Evolutionary conservation across 495 filamentous ascomycete genomes (phyloP), one percentile per base, ranked within the genome.

Genomic region (Bombardia bombarda): DNA sequence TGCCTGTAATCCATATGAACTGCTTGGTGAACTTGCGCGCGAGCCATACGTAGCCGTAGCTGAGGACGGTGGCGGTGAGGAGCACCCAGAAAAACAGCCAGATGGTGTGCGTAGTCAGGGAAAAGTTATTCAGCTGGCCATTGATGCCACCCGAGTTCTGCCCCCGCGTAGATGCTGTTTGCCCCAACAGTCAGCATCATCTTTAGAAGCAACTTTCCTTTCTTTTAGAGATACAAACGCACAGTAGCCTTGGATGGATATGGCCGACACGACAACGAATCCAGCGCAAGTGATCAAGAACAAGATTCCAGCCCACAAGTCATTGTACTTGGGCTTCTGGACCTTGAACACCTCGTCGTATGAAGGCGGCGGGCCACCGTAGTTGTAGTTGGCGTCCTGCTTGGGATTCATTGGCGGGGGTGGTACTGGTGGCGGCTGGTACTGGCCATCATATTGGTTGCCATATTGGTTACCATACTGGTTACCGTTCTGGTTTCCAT

Each of bases 1-100:
- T 86, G 14, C 83, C 90, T 1, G 89, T 93, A 39, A 82, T 80
- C 84, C 86, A 95, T 53, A 96, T 89, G 49, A 90, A 87, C 51
- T 87, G 78, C 57, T 94, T 94, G 4, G 90, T 89, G 48, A 90
- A 94, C 40, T 73, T 68, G 33, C 90, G 79, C 28, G 86, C 87
- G 9, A 82, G 62, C 55, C 79, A 72, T 47, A 94, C 81, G 56
- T 95, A 95, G 13, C 58, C 71, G 57, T 77, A 86, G 22, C 84
- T 87, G 19, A 93, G 68, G 2, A 83, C 73, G 14, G 89, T 72
- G 5, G 87, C 83, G 31, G 85, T 71, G 19, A 62, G 69, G 1
- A 94, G 72, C 3, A 86, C 74, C 59, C 94, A 90, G 9, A 73
- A 70, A 47, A 95, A 94, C 1, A 95, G 75, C 30, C 89, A 78